Conservation (phyloP, 2,329 filamentous ascomycete species). For the Penicillium paneum region DNA sequence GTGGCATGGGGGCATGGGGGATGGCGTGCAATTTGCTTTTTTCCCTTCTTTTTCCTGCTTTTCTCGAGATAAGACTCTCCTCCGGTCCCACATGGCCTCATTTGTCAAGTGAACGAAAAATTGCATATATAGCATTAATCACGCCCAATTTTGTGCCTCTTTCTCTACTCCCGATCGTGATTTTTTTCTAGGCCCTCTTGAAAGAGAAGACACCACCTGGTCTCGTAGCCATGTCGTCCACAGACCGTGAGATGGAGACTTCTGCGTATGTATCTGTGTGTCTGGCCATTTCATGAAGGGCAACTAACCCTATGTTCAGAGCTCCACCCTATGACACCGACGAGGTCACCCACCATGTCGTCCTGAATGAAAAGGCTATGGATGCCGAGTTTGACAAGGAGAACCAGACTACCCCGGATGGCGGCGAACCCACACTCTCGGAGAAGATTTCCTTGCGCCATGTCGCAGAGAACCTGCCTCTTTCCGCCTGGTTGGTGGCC, state of each 20-base stretch:
- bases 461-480: slow-evolving; percentile 54
- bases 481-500: slow-evolving; percentile 57
- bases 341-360: slow-evolving; percentile 13
- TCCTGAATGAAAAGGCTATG: slow-evolving; percentile 26
- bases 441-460: slow-evolving; percentile 53
- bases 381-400: slow-evolving; percentile 31
- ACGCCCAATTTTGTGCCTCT: background rate
- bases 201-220: slow-evolving; percentile 3
- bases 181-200: slow-evolving; percentile 6
- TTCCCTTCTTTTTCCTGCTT: slow-evolving; percentile 6
- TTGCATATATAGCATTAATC: slow-evolving; percentile 26
- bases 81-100: slow-evolving; percentile 18
- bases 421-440: slow-evolving; percentile 52
- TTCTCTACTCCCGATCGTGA: slow-evolving; percentile 10
- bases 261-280: slow-evolving; percentile 20
- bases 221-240: slow-evolving; percentile 22
- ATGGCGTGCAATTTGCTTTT: background rate
- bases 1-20: background rate
- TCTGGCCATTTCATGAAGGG: background rate
- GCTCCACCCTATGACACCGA: slow-evolving; percentile 19
- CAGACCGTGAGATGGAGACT: slow-evolving; percentile 28
- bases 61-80: background rate
- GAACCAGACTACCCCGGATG: slow-evolving; percentile 40
- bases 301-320: slow-evolving; percentile 11
- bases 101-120: slow-evolving; percentile 19